Evolutionary conservation across 768 basidiomycete species (phyloP), one percentile per base, ranked within the genome.

Genomic region (Serendipita indica): DNA sequence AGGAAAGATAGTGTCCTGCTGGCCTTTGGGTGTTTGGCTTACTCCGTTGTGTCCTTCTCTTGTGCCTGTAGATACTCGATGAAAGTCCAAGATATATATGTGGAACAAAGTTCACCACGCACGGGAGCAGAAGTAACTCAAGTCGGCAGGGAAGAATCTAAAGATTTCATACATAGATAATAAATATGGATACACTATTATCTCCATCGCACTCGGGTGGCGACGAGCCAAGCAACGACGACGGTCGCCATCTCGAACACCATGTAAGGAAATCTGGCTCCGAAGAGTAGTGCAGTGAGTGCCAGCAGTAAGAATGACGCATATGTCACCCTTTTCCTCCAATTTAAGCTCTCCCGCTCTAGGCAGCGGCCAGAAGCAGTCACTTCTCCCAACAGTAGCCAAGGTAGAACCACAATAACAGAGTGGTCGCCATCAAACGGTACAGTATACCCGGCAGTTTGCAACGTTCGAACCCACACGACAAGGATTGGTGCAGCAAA

Each of bases 401-500:
- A 67, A 3, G 64, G 64, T 5, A 65, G 27, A 2, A 70, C 58
- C 16, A 62, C 30, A 12, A 68, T 39, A 13, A 69, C 61, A 57
- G 68, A 66, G 65, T 91, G 89, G 67, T 93, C 90, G 0, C 86
- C 83, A 39, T 82, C 78, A 68, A 91, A 93, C 2, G 86, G 86
- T 3, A 83, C 82, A 5, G 79, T 83, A 61, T 81, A 77, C 0
- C 87, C 86, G 7, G 89, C 86, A 0, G 86, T 86, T 34, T 79
- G 75, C 10, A 94, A 72, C 35, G 91, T 93, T 54, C 90, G 79
- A 2, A 84, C 84, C 93, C 93, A 97, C 2, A 94, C 90, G 1
- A 79, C 83, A 25, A 97, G 73, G 3, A 85, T 83, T 0, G 89
- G 84, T 2, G 81, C 84, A 3, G 77, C 77, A 58, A 89, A 72